Evolutionary conservation across 192 early-diverging fungal species (phyloP), one percentile per base, ranked within the genome.

Genomic region (Entrophospora sp.): DNA sequence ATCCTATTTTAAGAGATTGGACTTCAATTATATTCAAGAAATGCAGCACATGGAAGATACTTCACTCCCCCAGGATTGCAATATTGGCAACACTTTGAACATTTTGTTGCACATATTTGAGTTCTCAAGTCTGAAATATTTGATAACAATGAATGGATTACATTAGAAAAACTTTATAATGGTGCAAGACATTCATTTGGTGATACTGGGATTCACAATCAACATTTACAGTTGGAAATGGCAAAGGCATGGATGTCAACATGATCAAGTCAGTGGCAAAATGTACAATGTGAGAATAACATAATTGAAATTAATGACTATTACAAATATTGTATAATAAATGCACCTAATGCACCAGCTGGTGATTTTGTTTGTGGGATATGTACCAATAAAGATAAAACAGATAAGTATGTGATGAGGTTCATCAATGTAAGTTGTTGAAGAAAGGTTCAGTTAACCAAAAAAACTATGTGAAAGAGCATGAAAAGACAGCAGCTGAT

Each of bases 51-150:
- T n/a, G n/a, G n/a, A n/a, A n/a, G n/a, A n/a, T n/a, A n/a, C n/a
- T n/a, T n/a, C 52, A 67, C 59, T 55, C 72, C 63, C 22, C 68
- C 63, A 14, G 59, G 59, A 28, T 62, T 49, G 48, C 64, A 71
- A 53, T 73, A 66, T 42, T 73, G 72, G 72, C 58, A 73, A 62
- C 64, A 73, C 44, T 73, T 73, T 45, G 64, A 73, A 68, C 48
- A 73, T 30, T 73, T 69, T 35, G 53, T 67, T 53, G 72, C 68
- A 4, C 56, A 45, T 45, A 66, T 69, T 69, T 62, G 68, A 37
- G 38, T 45, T 28, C 43, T 73, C 7, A 66, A 66, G 35, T 73
- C 72, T 35, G 52, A 51, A 32, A 4, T 59, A 35, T 59, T 59
- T 38, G 36, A 38, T 18, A 22, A 8, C 22, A 6, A 38, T 59